These are phyloP conservation scores for Coemansia guatemalensis DNA, from an alignment of 192 early-diverging fungal genomes.

Conservation along the genomic window DNA sequence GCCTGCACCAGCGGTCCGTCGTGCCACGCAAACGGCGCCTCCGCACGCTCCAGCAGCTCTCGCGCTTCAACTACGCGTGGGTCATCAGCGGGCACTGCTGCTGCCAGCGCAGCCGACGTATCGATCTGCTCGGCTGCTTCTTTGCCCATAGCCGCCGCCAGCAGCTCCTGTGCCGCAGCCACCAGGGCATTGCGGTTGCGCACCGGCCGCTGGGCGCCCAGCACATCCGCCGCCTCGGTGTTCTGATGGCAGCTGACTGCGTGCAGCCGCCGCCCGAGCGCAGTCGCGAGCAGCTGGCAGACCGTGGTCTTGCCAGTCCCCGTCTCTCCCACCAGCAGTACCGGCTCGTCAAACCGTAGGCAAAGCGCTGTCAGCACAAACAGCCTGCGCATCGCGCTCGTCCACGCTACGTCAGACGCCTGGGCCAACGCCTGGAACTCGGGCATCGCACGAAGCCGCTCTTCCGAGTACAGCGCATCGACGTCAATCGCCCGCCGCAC, in stretches of 20 bases:
- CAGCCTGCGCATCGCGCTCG: conserved; percentile 85
- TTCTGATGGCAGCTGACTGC: conserved; percentile 98
- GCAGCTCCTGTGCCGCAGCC: conserved; percentile 50
- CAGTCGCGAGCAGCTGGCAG: conserved; percentile 84
- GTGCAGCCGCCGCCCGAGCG: conserved; percentile 63
- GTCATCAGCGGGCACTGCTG: conserved; percentile 16
- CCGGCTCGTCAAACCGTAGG: conserved; percentile 81
- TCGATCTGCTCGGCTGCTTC: conserved; percentile 7
- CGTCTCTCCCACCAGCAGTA: conserved; percentile 95
- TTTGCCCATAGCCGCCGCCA: conserved; percentile 21
- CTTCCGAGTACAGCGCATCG: conserved; percentile 34
- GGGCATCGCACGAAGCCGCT: conserved; percentile 29
- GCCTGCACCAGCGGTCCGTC: conserved; percentile 94
- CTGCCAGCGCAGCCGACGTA: conserved; percentile 14
- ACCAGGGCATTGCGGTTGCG: conserved; percentile 66
- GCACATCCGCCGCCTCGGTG: conserved; percentile 90
- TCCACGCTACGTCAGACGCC: conserved; percentile 71
- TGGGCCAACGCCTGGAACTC: conserved; percentile 43
- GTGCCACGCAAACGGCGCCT: conserved; percentile 90
- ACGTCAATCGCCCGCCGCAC: conserved; percentile 20
- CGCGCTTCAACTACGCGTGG: conserved; percentile 15
- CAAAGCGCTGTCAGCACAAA: conserved; percentile 84
- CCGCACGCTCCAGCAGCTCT: conserved; percentile 35
- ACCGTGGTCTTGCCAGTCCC: conserved; percentile 99
- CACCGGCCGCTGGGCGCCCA: conserved; percentile 92